Evolutionary conservation across 2,329 filamentous ascomycete species (phyloP).

Genomic region (Cadophora luteo-olivacea): DNA sequence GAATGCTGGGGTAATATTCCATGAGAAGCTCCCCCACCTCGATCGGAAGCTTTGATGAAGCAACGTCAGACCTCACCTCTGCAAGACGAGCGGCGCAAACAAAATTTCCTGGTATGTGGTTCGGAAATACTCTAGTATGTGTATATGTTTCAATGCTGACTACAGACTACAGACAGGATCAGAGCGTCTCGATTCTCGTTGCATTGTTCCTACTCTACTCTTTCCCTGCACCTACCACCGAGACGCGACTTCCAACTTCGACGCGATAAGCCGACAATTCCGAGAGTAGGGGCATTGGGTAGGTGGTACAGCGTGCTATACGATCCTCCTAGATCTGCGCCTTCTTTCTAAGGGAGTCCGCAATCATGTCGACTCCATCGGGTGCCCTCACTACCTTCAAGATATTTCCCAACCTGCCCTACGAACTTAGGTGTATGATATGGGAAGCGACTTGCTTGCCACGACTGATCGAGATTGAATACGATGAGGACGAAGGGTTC

Average conservation of each 20-base stretch:
- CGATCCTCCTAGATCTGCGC: background rate
- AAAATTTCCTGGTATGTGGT: background rate
- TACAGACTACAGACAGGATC: background rate
- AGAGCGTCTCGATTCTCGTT: background rate
- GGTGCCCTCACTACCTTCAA: slow-evolving; percentile 27
- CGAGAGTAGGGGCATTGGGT: background rate
- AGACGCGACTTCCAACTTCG: background rate
- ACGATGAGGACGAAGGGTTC: slow-evolving; percentile 26
- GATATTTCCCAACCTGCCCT: slow-evolving; percentile 32
- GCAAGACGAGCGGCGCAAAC: background rate
- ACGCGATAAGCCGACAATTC: background rate
- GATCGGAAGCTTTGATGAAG: background rate
- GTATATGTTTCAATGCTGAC: background rate
- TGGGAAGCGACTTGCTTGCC: slow-evolving; percentile 30
- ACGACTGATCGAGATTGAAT: slow-evolving; percentile 27
- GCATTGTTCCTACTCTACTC: slow-evolving; percentile 1
- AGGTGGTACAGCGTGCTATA: background rate
- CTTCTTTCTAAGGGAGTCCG: background rate
- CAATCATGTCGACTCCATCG: slow-evolving; percentile 10
- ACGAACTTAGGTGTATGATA: slow-evolving; percentile 32
- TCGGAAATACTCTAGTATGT: background rate
- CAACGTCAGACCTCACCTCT: background rate
- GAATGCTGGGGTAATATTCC: too few relatives aligned
- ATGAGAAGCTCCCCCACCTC: background rate
- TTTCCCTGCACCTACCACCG: background rate